phyloP scores from a whole-genome alignment of 2,329 filamentous ascomycete species.

The Fusarium sp. region DNA sequence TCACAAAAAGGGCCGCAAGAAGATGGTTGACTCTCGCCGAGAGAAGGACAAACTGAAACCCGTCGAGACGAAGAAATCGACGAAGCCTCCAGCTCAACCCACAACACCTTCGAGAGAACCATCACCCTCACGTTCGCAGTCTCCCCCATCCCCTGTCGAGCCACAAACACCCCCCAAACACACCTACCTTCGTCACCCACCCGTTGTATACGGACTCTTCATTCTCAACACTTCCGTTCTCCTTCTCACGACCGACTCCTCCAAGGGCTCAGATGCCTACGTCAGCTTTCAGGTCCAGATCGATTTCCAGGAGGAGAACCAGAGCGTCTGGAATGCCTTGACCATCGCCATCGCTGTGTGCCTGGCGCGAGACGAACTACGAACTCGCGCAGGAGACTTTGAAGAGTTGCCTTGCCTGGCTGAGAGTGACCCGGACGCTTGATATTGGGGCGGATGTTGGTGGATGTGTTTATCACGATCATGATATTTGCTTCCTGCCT shows the following conservation, averaged over 20 bases:
- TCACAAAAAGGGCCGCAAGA: slow-evolving; percentile 1
- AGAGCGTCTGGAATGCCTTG: slow-evolving; percentile 56
- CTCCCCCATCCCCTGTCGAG: not conserved
- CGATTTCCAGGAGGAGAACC: slow-evolving; percentile 50
- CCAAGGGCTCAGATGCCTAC: slow-evolving; percentile 47
- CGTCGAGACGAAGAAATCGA: not conserved
- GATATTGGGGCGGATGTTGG: not conserved
- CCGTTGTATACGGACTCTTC: slow-evolving; percentile 56
- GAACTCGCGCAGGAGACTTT: slow-evolving; percentile 48
- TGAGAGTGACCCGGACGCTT: slow-evolving; percentile 52
- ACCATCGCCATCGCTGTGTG: slow-evolving; percentile 53
- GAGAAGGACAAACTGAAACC: not conserved
- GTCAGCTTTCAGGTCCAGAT: slow-evolving; percentile 55
- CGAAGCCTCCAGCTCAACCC: not conserved
- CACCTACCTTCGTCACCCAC: slow-evolving; percentile 46
- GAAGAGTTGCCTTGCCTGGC: slow-evolving; percentile 41
- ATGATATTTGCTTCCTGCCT: not conserved
- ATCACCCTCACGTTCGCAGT: slow-evolving; percentile 1
- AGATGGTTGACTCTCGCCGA: not conserved
- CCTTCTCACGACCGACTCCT: slow-evolving; percentile 52
- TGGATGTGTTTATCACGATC: not conserved
- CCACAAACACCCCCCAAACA: slow-evolving; percentile 16
- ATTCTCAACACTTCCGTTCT: slow-evolving; percentile 52
- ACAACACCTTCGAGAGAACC: not conserved
- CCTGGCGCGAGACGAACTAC: slow-evolving; percentile 52